Evolutionary conservation across 495 filamentous ascomycete genomes (phyloP).

Genomic region (Alectoria sarmentosa): DNA sequence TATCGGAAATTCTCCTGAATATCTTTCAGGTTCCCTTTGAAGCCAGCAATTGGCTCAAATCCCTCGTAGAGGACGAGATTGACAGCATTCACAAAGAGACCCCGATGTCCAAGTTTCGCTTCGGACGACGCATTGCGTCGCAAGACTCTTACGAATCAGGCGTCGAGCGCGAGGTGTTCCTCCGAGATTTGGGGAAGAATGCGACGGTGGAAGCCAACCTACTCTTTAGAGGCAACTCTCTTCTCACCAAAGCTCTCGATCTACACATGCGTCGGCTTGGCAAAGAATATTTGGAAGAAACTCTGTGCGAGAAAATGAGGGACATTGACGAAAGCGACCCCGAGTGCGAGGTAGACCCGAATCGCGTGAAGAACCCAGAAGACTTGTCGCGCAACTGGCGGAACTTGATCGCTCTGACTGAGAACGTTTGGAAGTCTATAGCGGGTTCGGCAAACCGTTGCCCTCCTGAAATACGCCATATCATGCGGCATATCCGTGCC

Average conservation of each 20-base stretch:
- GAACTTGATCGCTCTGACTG: constrained; percentile 66
- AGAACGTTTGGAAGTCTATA: constrained; percentile 79
- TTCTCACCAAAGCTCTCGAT: constrained; percentile 90
- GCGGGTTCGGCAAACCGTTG: constrained; percentile 61
- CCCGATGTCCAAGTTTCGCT: constrained; percentile 60
- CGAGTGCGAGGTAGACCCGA: constrained; percentile 93
- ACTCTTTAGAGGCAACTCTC: constrained; percentile 89
- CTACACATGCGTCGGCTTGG: constrained; percentile 92
- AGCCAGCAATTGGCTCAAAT: constrained; percentile 84
- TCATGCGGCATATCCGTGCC: constrained; percentile 86
- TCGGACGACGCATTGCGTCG: constrained; percentile 65
- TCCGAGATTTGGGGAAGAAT: constrained; percentile 51
- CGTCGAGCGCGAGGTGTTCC: constrained; percentile 53
- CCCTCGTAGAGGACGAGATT: constrained; percentile 92
- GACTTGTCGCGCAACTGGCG: constrained; percentile 82
- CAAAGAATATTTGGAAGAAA: constrained; percentile 87
- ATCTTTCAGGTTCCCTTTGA: constrained; percentile 94
- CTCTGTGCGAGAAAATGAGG: constrained; percentile 71
- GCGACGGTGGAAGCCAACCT: constrained; percentile 77
- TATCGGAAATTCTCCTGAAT: constrained; percentile 85
- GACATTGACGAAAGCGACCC: constrained; percentile 84
- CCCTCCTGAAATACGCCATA: constrained; percentile 75
- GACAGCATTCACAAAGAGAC: constrained; percentile 81
- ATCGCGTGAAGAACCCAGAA: constrained; percentile 59
- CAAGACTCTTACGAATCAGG: constrained; percentile 64